These are phyloP conservation scores for Xylariaceae sp. DNA, from an alignment of 2,329 filamentous ascomycete genomes.

Conservation along the genomic window DNA sequence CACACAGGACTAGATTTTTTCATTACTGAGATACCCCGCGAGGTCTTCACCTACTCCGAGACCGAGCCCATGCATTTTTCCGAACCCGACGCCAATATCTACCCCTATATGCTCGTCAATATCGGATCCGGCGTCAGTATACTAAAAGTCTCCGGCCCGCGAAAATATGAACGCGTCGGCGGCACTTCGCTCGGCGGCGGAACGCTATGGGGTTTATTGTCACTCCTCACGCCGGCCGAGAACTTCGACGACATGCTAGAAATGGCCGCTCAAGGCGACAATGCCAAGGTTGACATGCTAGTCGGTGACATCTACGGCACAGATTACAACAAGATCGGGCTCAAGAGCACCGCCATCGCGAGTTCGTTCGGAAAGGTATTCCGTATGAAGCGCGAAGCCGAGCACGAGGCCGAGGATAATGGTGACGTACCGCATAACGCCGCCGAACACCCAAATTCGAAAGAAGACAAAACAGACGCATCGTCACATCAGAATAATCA, in stretches of 20 bases:
- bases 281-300: slow-evolving; percentile 89
- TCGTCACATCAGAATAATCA: too few relatives aligned
- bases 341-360: slow-evolving; percentile 93
- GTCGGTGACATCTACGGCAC: slow-evolving; percentile 97
- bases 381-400: slow-evolving; percentile 81
- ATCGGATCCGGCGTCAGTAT: slow-evolving; percentile 96
- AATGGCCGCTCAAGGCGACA: slow-evolving; percentile 87
- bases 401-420: slow-evolving; percentile 71
- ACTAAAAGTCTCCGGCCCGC: slow-evolving; percentile 90
- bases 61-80: slow-evolving; percentile 86
- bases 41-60: slow-evolving; percentile 96
- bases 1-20: slow-evolving; percentile 95
- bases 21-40: slow-evolving; percentile 93
- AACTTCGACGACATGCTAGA: slow-evolving; percentile 98
- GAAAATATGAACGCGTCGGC: slow-evolving; percentile 83
- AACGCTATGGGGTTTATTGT: slow-evolving; percentile 94
- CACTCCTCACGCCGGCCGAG: slow-evolving; percentile 83
- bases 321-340: slow-evolving; percentile 91
- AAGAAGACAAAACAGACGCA: too few relatives aligned
- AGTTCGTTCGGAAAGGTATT: slow-evolving; percentile 97
- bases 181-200: slow-evolving; percentile 93
- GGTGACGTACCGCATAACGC: slow-evolving; percentile 53
- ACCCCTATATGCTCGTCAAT: slow-evolving; percentile 96
- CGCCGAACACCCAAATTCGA: slow-evolving; percentile 35
- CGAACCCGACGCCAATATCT: slow-evolving; percentile 72